Base-by-base conservation (phyloP, 106 monocot genomes). In the Xerophyta viscosa region DNA sequence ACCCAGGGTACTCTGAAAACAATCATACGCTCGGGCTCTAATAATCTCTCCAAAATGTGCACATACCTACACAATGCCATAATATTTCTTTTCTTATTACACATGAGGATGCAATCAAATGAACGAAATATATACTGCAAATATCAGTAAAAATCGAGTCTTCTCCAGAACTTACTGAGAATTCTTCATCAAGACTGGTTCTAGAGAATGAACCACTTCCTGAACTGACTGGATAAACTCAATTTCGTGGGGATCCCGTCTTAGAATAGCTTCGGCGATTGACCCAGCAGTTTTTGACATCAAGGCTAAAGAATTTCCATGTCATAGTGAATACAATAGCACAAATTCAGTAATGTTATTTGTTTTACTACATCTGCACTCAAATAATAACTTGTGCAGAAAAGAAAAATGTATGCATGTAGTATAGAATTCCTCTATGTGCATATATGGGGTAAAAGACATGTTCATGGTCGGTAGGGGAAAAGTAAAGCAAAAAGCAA, bases 141-240 rank as follows among this genome's bases (percentile, higher is more conserved):
- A n/a, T n/a, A n/a, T n/a, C n/a, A n/a, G n/a, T n/a, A n/a, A n/a
- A n/a, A n/a, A n/a, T n/a, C n/a, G 11, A 36, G 33, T 11, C 5
- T 36, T 36, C 11, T 36, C 33, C 25, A 54, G 11, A 57, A 82
- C 76, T 81, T 86, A 98, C 98, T 98, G 90, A 54, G 90, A 48
- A 60, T 82, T 90, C 66, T 98, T 98, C 63, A 75, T 46, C 50
- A 98, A 60, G 10, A 98, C 74, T 33, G 90, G 86, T 69, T 98
- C 98, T 57, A 98, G 24, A 27, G 90, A 98, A 74, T 90, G 86
- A 67, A 98, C 79, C 57, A 90, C 82, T 65, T 98, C 98, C 71
- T 98, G 98, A 29, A 98, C 82, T 51, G 82, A 90, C 51, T 98
- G 98, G 52, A 98, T 60, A 67, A 80, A 98, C 63, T 98, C 98